A percentile compares a stretch with the other conserved stretches of the same genome.
Evolutionary conservation across 106 monocot species (phyloP).

Genomic region (Dioscorea zingiberensis): DNA sequence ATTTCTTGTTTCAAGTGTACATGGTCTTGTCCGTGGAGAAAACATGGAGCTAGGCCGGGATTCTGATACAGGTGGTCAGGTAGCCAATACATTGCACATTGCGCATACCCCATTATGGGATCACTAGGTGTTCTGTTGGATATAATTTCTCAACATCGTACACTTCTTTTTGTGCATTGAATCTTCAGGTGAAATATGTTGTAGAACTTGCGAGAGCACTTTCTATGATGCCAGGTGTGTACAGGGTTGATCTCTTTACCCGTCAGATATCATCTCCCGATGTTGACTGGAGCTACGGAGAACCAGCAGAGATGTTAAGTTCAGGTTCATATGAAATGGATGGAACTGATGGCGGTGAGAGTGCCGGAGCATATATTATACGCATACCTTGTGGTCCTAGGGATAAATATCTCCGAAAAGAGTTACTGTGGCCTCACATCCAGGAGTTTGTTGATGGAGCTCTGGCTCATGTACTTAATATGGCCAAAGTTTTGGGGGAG

Average conservation of each 20-base stretch:
- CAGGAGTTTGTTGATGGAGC: slow-evolving; percentile 96
- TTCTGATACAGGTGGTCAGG: slow-evolving; percentile 96
- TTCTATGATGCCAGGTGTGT: slow-evolving; percentile 90
- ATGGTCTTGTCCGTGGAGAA: slow-evolving; percentile 92
- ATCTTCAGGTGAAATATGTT: slow-evolving; percentile 82
- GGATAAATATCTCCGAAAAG: slow-evolving; percentile 72
- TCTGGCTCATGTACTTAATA: slow-evolving; percentile 76
- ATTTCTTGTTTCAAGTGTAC: slow-evolving; percentile 44
- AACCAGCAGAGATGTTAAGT: slow-evolving; percentile 90
- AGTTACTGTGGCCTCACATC: slow-evolving; percentile 80
- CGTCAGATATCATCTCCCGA: slow-evolving; percentile 87
- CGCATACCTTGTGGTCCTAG: slow-evolving; percentile 81
- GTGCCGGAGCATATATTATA: slow-evolving; percentile 82
- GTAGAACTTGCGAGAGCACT: slow-evolving; percentile 90
- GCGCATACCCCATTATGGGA: too few species aligned
- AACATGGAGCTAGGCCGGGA: slow-evolving; percentile 95
- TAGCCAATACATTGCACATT: slow-evolving; percentile 1
- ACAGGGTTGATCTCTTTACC: slow-evolving; percentile 88
- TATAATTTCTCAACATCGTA: background rate
- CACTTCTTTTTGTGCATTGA: background rate
- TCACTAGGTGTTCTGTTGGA: too few species aligned
- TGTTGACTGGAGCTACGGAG: slow-evolving; percentile 96
- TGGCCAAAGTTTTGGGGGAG: slow-evolving; percentile 84
- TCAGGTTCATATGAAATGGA: slow-evolving; percentile 62
- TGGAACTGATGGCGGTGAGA: slow-evolving; percentile 73